phyloP scores from a whole-genome alignment of 2,329 filamentous ascomycete genomes.

The Aureobasidium melanogenum region DNA sequence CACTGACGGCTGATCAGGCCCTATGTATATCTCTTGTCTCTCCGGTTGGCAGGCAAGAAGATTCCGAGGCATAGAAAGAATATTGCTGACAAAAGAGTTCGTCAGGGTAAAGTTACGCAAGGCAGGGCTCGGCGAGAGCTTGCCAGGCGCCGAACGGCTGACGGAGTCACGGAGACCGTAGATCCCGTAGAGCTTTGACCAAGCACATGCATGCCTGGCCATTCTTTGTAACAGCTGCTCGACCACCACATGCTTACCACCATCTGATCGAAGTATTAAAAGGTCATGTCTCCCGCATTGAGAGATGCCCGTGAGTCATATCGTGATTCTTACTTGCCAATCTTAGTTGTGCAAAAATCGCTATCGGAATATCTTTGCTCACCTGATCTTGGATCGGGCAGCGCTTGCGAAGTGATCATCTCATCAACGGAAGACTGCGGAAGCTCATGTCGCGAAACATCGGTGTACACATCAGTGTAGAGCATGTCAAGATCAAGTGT shows the following conservation, averaged over 20 bases:
- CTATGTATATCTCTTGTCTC: background rate
- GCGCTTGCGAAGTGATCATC: background rate
- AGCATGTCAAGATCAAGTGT: background rate
- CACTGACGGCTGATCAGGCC: background rate
- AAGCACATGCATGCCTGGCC: background rate
- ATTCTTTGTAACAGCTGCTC: too few relatives aligned
- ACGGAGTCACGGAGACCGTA: background rate
- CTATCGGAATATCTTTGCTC: too few relatives aligned
- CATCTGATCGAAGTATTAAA: background rate
- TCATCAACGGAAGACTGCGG: background rate
- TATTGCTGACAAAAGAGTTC: background rate
- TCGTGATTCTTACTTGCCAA: too few relatives aligned
- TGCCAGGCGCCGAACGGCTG: background rate
- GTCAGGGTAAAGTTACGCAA: background rate
- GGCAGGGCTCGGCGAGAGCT: background rate
- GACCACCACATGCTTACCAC: too few relatives aligned
- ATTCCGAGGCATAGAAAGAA: background rate
- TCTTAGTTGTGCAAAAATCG: too few relatives aligned
- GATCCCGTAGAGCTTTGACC: background rate
- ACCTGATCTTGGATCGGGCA: background rate
- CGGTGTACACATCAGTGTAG: too few relatives aligned
- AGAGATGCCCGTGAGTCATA: too few relatives aligned
- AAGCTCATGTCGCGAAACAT: background rate
- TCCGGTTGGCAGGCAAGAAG: background rate
- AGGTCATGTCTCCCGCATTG: too few relatives aligned